Conservation (phyloP, 2,329 filamentous ascomycete genomes). For the Colletotrichum chlorophyti region DNA sequence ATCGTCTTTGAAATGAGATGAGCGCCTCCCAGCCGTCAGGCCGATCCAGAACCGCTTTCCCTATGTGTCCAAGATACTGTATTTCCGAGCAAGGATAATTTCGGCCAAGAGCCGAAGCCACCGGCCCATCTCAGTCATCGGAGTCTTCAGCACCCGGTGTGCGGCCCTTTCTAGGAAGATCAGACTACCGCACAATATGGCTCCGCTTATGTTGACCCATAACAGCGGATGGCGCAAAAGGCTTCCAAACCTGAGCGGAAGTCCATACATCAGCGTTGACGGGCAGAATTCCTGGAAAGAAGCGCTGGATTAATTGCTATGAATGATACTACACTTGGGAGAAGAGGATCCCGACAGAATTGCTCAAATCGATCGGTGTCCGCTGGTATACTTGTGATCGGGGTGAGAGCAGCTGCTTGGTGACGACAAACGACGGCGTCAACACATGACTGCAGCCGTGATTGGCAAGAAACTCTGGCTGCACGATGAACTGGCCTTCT, state of each 20-base stretch:
- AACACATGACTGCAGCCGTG: neutral
- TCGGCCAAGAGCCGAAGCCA: neutral
- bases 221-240: neutral
- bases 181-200: neutral
- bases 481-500: neutral
- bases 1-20: neutral
- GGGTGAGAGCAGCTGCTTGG: neutral
- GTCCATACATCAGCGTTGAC: neutral
- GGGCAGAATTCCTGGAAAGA: neutral
- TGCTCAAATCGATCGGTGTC: neutral
- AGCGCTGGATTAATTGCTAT: neutral
- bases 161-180: neutral
- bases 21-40: neutral
- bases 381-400: neutral
- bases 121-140: neutral
- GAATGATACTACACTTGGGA: too few species aligned
- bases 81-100: neutral
- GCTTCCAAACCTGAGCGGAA: neutral
- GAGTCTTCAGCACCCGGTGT: neutral
- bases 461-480: neutral
- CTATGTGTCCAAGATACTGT: neutral
- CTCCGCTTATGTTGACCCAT: neutral
- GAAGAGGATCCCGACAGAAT: neutral
- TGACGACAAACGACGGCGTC: neutral
- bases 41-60: neutral